Evolutionary conservation across 768 basidiomycete genomes (phyloP).

Genomic region (Clitopilus hobsonii): DNA sequence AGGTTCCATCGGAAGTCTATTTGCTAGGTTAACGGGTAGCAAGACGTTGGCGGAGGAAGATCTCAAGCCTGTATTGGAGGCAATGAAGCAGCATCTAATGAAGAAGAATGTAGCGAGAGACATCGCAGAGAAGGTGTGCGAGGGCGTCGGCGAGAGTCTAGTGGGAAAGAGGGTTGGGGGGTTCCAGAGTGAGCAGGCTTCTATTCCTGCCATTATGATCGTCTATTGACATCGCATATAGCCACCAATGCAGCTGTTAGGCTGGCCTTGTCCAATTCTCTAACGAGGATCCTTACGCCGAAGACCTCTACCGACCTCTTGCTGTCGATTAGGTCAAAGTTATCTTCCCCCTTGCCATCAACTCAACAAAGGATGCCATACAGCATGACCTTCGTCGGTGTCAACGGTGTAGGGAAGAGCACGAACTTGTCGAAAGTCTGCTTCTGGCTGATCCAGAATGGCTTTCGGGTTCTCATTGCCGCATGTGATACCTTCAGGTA

Average conservation of each 20-base stretch:
- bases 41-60: constrained; percentile 81
- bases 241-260: constrained; percentile 85
- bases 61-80: constrained; percentile 80
- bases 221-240: constrained; percentile 22
- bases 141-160: constrained; percentile 85
- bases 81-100: constrained; percentile 98
- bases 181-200: constrained; percentile 65
- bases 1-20: constrained; percentile 71
- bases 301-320: constrained; percentile 97
- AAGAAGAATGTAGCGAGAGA: constrained; percentile 97
- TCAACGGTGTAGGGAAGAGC: constrained; percentile 98
- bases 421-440: constrained; percentile 98
- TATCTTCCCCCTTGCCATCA: constrained; percentile 68
- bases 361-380: constrained; percentile 82
- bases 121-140: constrained; percentile 91
- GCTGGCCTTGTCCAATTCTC: constrained; percentile 73
- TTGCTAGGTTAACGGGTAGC: constrained; percentile 81
- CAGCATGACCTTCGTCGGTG: constrained; percentile 93
- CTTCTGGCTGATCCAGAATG: constrained; percentile 98
- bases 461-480: constrained; percentile 88
- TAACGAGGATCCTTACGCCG: constrained; percentile 93
- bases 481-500: constrained; percentile 97
- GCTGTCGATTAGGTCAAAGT: constrained; percentile 87
- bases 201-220: constrained; percentile 7
- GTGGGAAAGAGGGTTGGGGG: constrained; percentile 90